Conservation (phyloP, 441 rosid genomes). For the Viola pubescens region DNA sequence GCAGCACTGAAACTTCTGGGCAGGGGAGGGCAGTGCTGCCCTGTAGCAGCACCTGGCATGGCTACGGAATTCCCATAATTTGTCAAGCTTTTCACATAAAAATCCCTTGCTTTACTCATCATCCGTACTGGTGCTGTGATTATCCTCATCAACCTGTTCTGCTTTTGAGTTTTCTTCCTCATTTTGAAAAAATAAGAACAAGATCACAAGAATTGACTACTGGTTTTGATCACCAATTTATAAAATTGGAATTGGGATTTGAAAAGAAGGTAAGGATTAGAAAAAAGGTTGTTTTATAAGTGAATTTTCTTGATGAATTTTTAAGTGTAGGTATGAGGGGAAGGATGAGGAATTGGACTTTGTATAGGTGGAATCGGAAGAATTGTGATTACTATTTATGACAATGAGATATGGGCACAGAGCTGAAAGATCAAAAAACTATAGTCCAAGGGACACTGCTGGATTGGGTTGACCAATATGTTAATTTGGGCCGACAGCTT, state of each 20-base stretch:
- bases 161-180: constrained; percentile 30
- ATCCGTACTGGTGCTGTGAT: constrained; percentile 42
- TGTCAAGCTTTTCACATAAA: constrained; percentile 64
- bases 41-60: not conserved
- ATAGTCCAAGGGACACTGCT: too few species aligned
- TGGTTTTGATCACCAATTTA: not conserved
- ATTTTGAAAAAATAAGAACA: constrained; percentile 12
- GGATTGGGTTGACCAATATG: too few species aligned
- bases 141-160: constrained; percentile 41
- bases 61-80: constrained; percentile 19
- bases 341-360: too few species aligned
- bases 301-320: too few species aligned
- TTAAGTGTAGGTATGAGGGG: too few species aligned
- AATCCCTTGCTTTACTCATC: constrained; percentile 55
- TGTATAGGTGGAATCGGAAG: too few species aligned
- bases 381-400: too few species aligned
- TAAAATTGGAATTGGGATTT: not conserved
- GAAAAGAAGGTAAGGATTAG: not conserved
- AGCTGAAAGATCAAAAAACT: too few species aligned
- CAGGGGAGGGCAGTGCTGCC: not conserved
- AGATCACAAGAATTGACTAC: not conserved
- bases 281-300: too few species aligned
- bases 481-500: too few species aligned
- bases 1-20: not conserved
- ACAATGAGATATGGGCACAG: too few species aligned